phyloP scores from a whole-genome alignment of 2,329 filamentous ascomycete species.

The Botrytis aclada region DNA sequence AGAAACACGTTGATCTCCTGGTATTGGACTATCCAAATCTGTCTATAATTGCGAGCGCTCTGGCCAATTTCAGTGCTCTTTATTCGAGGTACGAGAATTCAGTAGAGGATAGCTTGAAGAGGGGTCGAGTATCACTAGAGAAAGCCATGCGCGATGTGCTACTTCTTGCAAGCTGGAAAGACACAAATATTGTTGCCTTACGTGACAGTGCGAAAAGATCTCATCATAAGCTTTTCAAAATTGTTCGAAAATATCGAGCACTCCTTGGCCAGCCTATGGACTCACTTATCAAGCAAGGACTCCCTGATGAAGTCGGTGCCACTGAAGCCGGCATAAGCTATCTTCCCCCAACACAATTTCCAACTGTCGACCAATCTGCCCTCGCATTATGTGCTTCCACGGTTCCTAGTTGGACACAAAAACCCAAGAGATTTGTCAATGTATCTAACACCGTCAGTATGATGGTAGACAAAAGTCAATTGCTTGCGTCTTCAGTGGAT shows the following conservation, averaged over 20 bases:
- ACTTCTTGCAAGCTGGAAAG: slow-evolving; percentile 93
- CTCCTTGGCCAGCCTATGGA: slow-evolving; percentile 75
- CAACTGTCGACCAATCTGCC: slow-evolving; percentile 33
- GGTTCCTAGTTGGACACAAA: slow-evolving; percentile 42
- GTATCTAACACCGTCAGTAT: slow-evolving; percentile 65
- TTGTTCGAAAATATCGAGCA: slow-evolving; percentile 84
- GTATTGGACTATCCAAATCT: slow-evolving; percentile 57
- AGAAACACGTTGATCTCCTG: slow-evolving; percentile 63
- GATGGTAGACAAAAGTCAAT: slow-evolving; percentile 64
- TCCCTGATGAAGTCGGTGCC: slow-evolving; percentile 46
- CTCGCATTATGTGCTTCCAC: slow-evolving; percentile 29
- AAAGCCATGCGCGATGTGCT: slow-evolving; percentile 93
- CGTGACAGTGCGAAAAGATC: slow-evolving; percentile 86
- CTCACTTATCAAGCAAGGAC: slow-evolving; percentile 55
- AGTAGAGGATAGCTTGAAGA: slow-evolving; percentile 61
- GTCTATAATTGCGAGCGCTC: slow-evolving; percentile 56
- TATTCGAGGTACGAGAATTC: slow-evolving; percentile 68
- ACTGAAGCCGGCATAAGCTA: slow-evolving; percentile 14
- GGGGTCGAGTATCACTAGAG: slow-evolving; percentile 73
- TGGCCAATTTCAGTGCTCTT: slow-evolving; percentile 74
- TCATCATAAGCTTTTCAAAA: slow-evolving; percentile 86
- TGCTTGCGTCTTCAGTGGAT: slow-evolving; percentile 52
- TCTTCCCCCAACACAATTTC: slow-evolving; percentile 18
- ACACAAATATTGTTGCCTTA: slow-evolving; percentile 88
- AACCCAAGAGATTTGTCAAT: slow-evolving; percentile 68